Evolutionary conservation across 176 grass and related monocot genomes (phyloP).

Genomic region (Oryza glumipatula): DNA sequence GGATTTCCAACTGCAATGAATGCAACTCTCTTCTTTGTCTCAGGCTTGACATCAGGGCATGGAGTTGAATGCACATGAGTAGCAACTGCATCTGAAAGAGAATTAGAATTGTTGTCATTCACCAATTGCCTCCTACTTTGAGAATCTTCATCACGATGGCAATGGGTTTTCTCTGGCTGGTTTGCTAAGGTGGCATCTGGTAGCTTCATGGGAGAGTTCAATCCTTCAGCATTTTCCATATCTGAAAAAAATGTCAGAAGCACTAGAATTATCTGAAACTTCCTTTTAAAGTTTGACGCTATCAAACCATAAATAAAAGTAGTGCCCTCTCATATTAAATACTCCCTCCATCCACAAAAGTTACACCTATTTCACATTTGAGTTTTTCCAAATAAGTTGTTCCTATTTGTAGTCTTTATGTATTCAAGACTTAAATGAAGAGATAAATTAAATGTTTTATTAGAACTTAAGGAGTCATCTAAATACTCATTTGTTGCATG

Average conservation of each 20-base stretch:
- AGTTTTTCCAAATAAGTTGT: no score
- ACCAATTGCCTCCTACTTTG: not conserved
- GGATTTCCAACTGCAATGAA: constrained; percentile 58
- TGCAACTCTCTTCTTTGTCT: constrained; percentile 56
- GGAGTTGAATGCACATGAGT: constrained; percentile 17
- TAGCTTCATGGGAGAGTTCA: not conserved
- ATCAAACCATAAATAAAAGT: not conserved
- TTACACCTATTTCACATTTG: no score
- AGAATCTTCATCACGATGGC: constrained; percentile 7
- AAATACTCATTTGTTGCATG: no score
- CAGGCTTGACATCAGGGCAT: constrained; percentile 20
- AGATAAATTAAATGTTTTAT: no score
- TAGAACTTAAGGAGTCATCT: no score
- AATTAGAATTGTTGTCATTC: not conserved
- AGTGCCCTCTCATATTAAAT: not conserved
- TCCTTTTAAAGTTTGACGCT: not conserved
- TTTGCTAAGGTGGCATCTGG: not conserved
- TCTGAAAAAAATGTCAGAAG: constrained; percentile 31
- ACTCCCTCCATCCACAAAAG: no score
- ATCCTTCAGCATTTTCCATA: constrained; percentile 11
- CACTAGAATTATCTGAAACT: not conserved
- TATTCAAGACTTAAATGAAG: no score
- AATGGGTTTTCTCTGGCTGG: constrained; percentile 36
- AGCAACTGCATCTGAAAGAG: not conserved
- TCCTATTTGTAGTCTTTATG: no score